Evolutionary conservation across 768 basidiomycete genomes (phyloP).

Genomic region (Pulveroboletus frians): DNA sequence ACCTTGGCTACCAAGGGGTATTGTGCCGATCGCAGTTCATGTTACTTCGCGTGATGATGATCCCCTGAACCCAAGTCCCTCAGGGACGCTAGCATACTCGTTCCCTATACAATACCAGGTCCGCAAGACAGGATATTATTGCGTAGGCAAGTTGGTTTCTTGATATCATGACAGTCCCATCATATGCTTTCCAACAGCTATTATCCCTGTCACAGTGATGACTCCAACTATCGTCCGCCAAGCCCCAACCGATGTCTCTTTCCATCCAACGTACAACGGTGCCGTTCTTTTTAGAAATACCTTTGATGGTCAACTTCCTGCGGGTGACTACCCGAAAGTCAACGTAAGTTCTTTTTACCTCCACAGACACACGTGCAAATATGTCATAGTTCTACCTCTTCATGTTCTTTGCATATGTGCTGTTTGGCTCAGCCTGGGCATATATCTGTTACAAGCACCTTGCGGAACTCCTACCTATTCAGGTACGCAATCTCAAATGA

Average conservation of each 20-base stretch:
- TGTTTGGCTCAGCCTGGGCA: constrained; percentile 70
- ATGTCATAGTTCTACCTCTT: constrained; percentile 71
- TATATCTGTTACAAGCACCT: constrained; percentile 77
- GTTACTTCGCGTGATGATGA: constrained; percentile 19
- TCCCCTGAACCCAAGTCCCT: constrained; percentile 44
- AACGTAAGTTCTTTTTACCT: constrained; percentile 50
- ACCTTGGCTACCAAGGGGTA: constrained; percentile 40
- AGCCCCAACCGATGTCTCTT: constrained; percentile 47
- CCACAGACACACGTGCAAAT: not conserved
- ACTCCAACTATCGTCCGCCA: constrained; percentile 31
- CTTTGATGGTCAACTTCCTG: constrained; percentile 84
- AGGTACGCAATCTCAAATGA: constrained; percentile 42
- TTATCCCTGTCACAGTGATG: constrained; percentile 85
- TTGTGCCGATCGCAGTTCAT: constrained; percentile 7
- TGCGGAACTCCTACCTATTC: constrained; percentile 82
- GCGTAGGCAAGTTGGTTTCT: constrained; percentile 68
- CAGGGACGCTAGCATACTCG: constrained; percentile 49
- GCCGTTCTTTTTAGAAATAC: constrained; percentile 80
- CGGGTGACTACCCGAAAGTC: constrained; percentile 96
- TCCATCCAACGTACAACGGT: constrained; percentile 76
- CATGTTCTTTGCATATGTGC: constrained; percentile 76
- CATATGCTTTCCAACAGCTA: constrained; percentile 43
- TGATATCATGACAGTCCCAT: not conserved
- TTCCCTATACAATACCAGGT: constrained; percentile 81
- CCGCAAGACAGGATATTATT: constrained; percentile 89